Evolutionary conservation across 2,329 filamentous ascomycete species (phyloP).

Genomic region (Claviceps cyperi): DNA sequence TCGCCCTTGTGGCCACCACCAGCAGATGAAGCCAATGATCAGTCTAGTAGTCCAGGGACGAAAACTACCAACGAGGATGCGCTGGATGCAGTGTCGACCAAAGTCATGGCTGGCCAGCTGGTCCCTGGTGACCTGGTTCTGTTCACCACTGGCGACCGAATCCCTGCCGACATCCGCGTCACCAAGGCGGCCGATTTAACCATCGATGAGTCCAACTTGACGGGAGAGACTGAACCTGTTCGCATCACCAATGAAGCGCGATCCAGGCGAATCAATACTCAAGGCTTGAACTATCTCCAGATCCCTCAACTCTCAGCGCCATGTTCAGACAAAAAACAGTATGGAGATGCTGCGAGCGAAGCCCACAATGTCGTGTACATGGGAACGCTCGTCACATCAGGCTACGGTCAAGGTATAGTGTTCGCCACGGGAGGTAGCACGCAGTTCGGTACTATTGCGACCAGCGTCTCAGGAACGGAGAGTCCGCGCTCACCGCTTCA

Average conservation of each 20-base stretch:
- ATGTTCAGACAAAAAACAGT: constrained; percentile 36
- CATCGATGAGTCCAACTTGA: constrained; percentile 93
- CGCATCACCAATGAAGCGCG: constrained; percentile 55
- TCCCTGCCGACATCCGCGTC: constrained; percentile 90
- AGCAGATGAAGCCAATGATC: constrained; percentile 29
- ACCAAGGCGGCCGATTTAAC: constrained; percentile 79
- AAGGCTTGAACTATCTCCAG: constrained; percentile 16
- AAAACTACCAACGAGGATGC: constrained; percentile 46
- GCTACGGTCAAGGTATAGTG: constrained; percentile 91
- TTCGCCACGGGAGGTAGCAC: constrained; percentile 89
- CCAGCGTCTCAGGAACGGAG: constrained; percentile 87
- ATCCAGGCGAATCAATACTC: constrained; percentile 14
- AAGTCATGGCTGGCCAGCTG: constrained; percentile 73
- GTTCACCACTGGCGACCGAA: constrained; percentile 90
- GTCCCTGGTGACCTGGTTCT: constrained; percentile 87
- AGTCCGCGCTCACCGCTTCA: constrained; percentile 89
- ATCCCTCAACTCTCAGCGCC: constrained; percentile 27
- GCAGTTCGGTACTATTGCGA: constrained; percentile 91
- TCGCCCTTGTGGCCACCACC: constrained; percentile 34
- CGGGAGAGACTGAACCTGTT: constrained; percentile 90
- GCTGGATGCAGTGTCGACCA: constrained; percentile 61
- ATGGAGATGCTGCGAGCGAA: constrained; percentile 46
- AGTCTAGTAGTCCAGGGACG: constrained; percentile 27
- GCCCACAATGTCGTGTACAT: constrained; percentile 93
- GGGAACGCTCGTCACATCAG: constrained; percentile 90